phyloP scores from a whole-genome alignment of 352 stramenopile species.

The Pythium phragmitis region DNA sequence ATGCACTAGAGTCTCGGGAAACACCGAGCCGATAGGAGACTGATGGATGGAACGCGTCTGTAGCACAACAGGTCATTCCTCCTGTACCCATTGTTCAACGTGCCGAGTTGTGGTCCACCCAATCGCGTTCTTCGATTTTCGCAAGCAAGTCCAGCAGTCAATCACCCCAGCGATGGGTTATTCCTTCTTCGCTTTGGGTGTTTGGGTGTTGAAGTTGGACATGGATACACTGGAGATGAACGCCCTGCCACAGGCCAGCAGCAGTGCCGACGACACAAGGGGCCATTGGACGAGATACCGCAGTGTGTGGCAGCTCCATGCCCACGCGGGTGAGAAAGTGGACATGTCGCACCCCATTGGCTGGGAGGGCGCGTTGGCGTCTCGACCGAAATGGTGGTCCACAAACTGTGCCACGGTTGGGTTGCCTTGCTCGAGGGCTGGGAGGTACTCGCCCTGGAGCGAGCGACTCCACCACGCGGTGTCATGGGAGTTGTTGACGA shows the following conservation, averaged over 20 bases:
- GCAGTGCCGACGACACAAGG: neutral
- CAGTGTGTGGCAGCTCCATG: slow-evolving; percentile 17
- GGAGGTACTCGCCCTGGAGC: slow-evolving; percentile 41
- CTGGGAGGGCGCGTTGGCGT: neutral
- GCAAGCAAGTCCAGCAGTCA: neutral
- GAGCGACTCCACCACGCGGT: slow-evolving; percentile 48
- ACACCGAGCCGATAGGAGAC: no score
- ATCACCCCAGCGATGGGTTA: slow-evolving; percentile 20
- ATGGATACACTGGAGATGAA: slow-evolving; percentile 23
- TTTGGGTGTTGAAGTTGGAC: slow-evolving; percentile 21
- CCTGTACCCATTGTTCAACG: slow-evolving; percentile 20
- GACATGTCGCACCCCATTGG: neutral
- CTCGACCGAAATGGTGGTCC: slow-evolving; percentile 32
- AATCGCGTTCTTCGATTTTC: slow-evolving; percentile 28
- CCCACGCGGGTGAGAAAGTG: neutral
- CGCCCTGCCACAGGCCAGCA: neutral
- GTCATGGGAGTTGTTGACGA: slow-evolving; percentile 30
- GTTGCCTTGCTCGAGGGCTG: slow-evolving; percentile 42
- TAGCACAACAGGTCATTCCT: slow-evolving; percentile 16
- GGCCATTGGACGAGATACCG: slow-evolving; percentile 12
- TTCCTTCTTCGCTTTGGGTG: slow-evolving; percentile 24
- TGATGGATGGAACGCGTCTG: neutral
- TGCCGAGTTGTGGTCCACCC: slow-evolving; percentile 10
- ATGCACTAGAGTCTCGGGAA: no score
- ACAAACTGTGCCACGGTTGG: slow-evolving; percentile 46